Conservation (phyloP, 2,329 filamentous ascomycete genomes). For the Cytospora chrysosperma region DNA sequence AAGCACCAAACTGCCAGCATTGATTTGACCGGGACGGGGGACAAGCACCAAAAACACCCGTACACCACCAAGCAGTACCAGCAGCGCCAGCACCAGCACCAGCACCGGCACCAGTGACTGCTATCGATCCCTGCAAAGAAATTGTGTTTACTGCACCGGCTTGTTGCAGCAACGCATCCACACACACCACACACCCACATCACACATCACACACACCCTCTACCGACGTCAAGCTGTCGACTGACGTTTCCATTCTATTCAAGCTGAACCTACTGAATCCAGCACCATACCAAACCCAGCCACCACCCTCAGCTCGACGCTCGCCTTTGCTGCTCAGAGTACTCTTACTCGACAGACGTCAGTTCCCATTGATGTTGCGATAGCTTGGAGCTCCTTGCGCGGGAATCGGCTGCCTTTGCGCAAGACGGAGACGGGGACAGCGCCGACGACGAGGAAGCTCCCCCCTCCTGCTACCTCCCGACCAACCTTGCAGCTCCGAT, state of each 20-base stretch:
- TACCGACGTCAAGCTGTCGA: conserved; percentile 1
- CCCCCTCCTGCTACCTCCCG: neutral
- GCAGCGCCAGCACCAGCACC: neutral
- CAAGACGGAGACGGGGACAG: conserved; percentile 14
- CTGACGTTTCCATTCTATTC: conserved; percentile 2
- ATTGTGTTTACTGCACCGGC: conserved; percentile 23
- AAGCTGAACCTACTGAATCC: neutral
- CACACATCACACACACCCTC: too few species aligned
- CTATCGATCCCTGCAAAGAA: conserved; percentile 24
- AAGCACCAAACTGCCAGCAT: neutral
- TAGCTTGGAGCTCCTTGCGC: conserved; percentile 25
- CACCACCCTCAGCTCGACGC: neutral
- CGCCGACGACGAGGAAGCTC: neutral
- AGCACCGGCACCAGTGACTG: neutral
- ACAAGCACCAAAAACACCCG: neutral
- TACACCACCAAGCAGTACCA: too few species aligned
- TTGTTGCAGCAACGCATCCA: conserved; percentile 5
- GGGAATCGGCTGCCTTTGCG: conserved; percentile 18
- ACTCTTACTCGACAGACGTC: conserved; percentile 9
- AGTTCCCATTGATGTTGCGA: conserved; percentile 34
- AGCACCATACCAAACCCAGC: conserved; percentile 10
- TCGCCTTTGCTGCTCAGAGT: conserved; percentile 5
- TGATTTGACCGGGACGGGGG: neutral
- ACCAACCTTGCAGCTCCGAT: neutral
- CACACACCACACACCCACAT: too few species aligned